Base-by-base conservation (phyloP, 176 grass and related monocot genomes). In the Rhynchospora pubera region DNA sequence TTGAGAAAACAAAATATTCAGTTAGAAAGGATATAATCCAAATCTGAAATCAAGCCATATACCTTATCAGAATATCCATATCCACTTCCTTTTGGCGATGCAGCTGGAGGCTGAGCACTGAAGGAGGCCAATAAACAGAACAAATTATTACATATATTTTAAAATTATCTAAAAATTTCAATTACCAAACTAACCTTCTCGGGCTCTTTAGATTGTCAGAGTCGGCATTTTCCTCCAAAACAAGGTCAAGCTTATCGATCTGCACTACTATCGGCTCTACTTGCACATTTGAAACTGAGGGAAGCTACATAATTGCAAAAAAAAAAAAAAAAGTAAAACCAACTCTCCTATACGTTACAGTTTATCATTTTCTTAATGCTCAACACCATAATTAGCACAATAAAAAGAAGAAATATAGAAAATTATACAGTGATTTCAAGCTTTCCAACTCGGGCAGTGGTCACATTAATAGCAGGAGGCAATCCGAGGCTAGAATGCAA, bases 41-140 rank as follows among this genome's bases (percentile, higher is more conserved):
- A 47, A 46, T 32, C 69, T 62, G 45, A 81, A 62, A 81, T 14
- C 34, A 84, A 42, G 50, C 69, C 57, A 60, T 84, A 51, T 87
- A 95, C 97, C 91, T 99, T 99, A 80, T 99, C 97, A 77, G 97
- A 87, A 67, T 94, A 99, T 66, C 97, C 97, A 84, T 99, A 96
- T 74, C 97, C 97, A 8, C 89, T 93, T 78, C 91, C 93, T 84
- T 93, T 97, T 63, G 86, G 18, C 72, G 92, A 68, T 80, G 82
- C 77, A 62, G 86, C 60, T 22, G 93, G 78, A 8, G 91, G 73
- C 65, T 86, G 82, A 76, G 19, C 57, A 81, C 86, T 91, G 60
- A 84, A 90, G 85, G 43, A 26, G 11, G 28, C 3, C 39, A 82
- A 82, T 5, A 46, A 47, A 79, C 74, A 48, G 9, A 82, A 55